Evolutionary conservation across 1,139 yeast species (phyloP).

Genomic region (Tardiomyces digboiensis): DNA sequence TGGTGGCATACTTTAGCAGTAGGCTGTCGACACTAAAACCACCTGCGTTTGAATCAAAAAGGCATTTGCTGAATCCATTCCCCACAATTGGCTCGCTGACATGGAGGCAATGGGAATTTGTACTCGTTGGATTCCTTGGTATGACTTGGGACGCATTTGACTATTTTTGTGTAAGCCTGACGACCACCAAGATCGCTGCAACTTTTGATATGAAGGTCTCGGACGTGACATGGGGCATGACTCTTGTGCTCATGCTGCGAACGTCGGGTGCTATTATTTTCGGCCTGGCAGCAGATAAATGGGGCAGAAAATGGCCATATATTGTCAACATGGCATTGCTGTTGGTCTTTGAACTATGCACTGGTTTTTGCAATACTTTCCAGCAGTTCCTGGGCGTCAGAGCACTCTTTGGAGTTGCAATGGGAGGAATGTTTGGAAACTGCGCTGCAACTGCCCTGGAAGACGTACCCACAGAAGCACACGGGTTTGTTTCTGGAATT

Average conservation of each 20-base stretch:
- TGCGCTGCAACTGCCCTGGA: slow-evolving; percentile 62
- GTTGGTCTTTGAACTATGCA: slow-evolving; percentile 56
- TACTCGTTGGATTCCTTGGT: slow-evolving; percentile 52
- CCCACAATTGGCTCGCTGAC: slow-evolving; percentile 40
- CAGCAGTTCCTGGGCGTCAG: slow-evolving; percentile 61
- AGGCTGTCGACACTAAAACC: slow-evolving; percentile 38
- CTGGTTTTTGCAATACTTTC: slow-evolving; percentile 60
- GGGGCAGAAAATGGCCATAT: slow-evolving; percentile 68
- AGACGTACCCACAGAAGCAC: slow-evolving; percentile 53
- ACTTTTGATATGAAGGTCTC: slow-evolving; percentile 41
- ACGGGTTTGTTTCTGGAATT: slow-evolving; percentile 56
- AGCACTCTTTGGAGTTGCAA: slow-evolving; percentile 55
- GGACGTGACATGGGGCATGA: slow-evolving; percentile 70
- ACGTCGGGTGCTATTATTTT: slow-evolving; percentile 70
- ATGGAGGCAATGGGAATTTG: slow-evolving; percentile 50
- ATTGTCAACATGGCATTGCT: slow-evolving; percentile 44
- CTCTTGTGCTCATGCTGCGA: slow-evolving; percentile 68
- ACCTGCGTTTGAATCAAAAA: slow-evolving; percentile 23
- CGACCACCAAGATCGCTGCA: slow-evolving; percentile 46
- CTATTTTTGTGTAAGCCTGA: slow-evolving; percentile 59
- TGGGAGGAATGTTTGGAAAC: slow-evolving; percentile 66
- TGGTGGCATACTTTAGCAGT: slow-evolving; percentile 30
- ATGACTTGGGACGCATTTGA: slow-evolving; percentile 82
- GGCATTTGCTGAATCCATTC: slow-evolving; percentile 38
- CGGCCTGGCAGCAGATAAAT: slow-evolving; percentile 57